These are phyloP conservation scores for Skeletonema grethae DNA, from an alignment of 108 stramenopile genomes.

Conservation along the genomic window DNA sequence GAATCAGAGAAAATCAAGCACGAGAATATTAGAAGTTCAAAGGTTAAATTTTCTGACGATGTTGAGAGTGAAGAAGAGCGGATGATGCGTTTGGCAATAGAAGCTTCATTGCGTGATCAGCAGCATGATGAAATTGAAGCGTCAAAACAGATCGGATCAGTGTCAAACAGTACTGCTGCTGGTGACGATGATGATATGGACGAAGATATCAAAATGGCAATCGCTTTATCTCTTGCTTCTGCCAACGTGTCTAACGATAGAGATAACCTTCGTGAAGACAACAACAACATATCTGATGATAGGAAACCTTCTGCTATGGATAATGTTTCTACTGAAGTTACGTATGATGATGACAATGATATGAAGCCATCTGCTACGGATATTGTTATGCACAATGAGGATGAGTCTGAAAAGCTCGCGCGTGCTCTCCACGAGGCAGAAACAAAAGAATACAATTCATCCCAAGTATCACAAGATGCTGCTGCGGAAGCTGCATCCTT, in stretches of 20 bases:
- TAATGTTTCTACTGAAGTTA: background rate
- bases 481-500: conserved; percentile 53
- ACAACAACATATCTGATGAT: background rate
- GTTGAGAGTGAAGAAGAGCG: conserved; percentile 38
- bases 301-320: background rate
- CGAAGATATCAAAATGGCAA: conserved; percentile 42
- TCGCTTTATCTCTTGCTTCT: conserved; percentile 32
- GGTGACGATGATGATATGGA: conserved; percentile 45
- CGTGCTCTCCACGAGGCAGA: conserved; percentile 59
- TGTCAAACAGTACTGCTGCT: too few species aligned
- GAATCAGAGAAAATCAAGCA: conserved; percentile 5
- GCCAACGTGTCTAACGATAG: background rate
- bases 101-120: conserved; percentile 36
- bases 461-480: conserved; percentile 27
- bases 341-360: background rate
- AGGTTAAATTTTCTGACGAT: conserved; percentile 21
- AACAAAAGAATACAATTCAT: conserved; percentile 33
- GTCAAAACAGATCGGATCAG: background rate
- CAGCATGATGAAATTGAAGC: background rate
- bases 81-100: conserved; percentile 38
- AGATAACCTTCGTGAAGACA: background rate
- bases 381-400: conserved; percentile 35
- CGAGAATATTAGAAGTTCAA: background rate
- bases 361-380: background rate
- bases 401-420: conserved; percentile 55